These are phyloP conservation scores for Xylaria digitata DNA, from an alignment of 2,329 filamentous ascomycete species.

Conservation along the genomic window DNA sequence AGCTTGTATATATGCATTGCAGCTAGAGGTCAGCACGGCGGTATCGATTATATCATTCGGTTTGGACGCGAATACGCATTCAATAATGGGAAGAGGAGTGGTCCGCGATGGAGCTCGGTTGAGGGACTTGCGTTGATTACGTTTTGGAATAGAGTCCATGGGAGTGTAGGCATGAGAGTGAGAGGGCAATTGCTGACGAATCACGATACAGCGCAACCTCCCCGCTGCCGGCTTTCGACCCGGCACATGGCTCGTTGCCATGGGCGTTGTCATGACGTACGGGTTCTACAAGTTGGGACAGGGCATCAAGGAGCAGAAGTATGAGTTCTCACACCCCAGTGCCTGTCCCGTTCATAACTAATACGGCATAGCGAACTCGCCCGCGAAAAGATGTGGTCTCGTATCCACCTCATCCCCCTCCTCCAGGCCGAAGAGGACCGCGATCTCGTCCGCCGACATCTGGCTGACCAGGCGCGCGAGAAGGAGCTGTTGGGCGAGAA, in stretches of 20 bases:
- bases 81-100: background rate
- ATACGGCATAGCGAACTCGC: constrained; percentile 79
- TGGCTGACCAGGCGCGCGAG: constrained; percentile 89
- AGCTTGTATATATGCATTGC: background rate
- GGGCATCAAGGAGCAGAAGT: constrained; percentile 93
- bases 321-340: background rate
- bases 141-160: background rate
- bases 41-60: background rate
- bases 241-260: constrained; percentile 78
- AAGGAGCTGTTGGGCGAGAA: constrained; percentile 88
- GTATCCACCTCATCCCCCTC: constrained; percentile 92
- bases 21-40: background rate
- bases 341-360: constrained; percentile 4
- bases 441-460: constrained; percentile 87
- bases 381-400: constrained; percentile 98
- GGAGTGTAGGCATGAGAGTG: background rate
- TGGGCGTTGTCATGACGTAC: constrained; percentile 83
- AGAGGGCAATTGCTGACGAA: constrained; percentile 17
- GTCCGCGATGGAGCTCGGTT: background rate
- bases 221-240: constrained; percentile 92
- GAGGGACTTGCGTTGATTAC: background rate
- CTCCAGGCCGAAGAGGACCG: constrained; percentile 97
- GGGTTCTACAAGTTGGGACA: constrained; percentile 88
- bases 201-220: constrained; percentile 78
- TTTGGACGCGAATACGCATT: no score